Evolutionary conservation across 495 filamentous ascomycete genomes (phyloP), one percentile per base, ranked within the genome.

Genomic region (Neurospora cerealis): DNA sequence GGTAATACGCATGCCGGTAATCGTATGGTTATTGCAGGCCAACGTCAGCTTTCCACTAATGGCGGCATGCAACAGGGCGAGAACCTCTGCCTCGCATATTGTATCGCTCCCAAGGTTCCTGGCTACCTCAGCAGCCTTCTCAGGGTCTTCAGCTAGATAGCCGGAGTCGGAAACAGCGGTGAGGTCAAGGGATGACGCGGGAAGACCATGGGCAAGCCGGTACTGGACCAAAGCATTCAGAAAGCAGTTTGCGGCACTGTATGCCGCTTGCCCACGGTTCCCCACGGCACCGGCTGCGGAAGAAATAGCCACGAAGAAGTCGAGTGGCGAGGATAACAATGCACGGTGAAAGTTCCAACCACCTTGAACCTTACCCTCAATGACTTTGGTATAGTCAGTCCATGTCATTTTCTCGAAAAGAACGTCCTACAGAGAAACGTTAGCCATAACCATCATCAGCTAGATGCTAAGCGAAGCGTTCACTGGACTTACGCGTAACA

Each of bases 261-360:
- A 92, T 9, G 88, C 88, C 4, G 88, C 85, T 79, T 93, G 91
- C 0, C 87, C 87, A 69, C 84, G 78, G 79, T 86, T 88, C 2
- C 91, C 91, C 39, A 91, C 83, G 8, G 87, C 81, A 42, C 87
- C 89, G 17, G 88, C 83, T 8, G 89, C 82, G 5, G 91, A 93
- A 6, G 89, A 90, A 41, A 92, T 85, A 44, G 85, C 84, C 34
- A 92, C 80, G 80, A 92, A 92, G 83, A 93, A 93, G 77, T 92
- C 91, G 1, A 92, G 85, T 9, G 85, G 80, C 5, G 79, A 69
- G 72, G 77, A 75, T 13, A 75, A 82, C 32, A 91, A 83, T 3
- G 78, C 75, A 44, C 87, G 78, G 78, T 92, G 89, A 69, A 92
- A 80, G 77, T 91, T 87, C 85, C 86, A 85, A 10, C 83, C 80